These are phyloP conservation scores for Mycena floridula DNA, from an alignment of 768 basidiomycete species.

Conservation along the genomic window DNA sequence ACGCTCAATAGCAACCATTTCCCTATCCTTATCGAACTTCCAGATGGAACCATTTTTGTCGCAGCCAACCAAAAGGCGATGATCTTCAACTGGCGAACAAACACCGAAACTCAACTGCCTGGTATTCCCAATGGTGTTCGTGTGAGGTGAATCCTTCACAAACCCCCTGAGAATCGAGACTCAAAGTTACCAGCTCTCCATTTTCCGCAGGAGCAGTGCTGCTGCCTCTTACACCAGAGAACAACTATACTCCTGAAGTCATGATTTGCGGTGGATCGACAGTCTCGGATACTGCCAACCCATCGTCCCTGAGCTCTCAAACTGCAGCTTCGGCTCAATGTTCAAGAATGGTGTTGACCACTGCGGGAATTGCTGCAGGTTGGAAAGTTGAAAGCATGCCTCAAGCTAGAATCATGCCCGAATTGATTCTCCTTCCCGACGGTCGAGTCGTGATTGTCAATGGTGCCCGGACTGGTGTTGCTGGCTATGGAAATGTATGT, in stretches of 20 bases:
- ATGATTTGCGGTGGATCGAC: slow-evolving; percentile 42
- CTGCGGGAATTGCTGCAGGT: slow-evolving; percentile 33
- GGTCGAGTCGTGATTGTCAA: slow-evolving; percentile 36
- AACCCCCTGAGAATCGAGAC: not conserved
- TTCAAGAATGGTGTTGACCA: slow-evolving; percentile 32
- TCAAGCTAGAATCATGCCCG: slow-evolving; percentile 30
- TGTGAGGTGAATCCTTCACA: slow-evolving; percentile 19
- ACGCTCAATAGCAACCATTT: slow-evolving; percentile 12
- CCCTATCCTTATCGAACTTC: slow-evolving; percentile 26
- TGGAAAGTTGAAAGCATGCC: slow-evolving; percentile 43
- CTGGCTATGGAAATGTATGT: slow-evolving; percentile 27
- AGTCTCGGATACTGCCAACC: slow-evolving; percentile 21
- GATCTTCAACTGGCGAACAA: slow-evolving; percentile 32
- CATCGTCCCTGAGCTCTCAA: slow-evolving; percentile 27
- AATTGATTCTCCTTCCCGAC: slow-evolving; percentile 32
- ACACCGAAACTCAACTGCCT: slow-evolving; percentile 32
- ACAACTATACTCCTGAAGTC: slow-evolving; percentile 36
- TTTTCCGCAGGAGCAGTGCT: slow-evolving; percentile 31
- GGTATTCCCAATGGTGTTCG: slow-evolving; percentile 39
- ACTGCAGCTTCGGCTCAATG: slow-evolving; percentile 38
- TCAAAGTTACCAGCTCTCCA: slow-evolving; percentile 17
- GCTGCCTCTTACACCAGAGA: slow-evolving; percentile 29
- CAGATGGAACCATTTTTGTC: slow-evolving; percentile 35
- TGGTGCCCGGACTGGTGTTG: slow-evolving; percentile 36
- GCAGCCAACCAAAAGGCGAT: slow-evolving; percentile 36